phyloP scores from a whole-genome alignment of 225 moss, liverwort and hornwort genomes.

The Ulota crispa region DNA sequence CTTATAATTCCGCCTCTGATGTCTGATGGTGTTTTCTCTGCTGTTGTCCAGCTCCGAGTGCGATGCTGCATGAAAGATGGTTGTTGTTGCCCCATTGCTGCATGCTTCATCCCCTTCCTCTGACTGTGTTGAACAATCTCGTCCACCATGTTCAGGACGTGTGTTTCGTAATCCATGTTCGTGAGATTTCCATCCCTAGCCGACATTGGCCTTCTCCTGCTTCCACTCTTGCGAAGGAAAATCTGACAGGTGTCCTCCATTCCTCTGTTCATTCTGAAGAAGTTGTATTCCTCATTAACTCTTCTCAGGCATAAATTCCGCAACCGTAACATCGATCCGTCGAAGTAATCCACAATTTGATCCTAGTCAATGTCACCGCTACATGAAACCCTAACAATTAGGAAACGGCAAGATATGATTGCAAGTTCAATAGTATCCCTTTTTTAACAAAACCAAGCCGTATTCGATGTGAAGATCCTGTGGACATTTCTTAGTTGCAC shows the following conservation, averaged over 20 bases:
- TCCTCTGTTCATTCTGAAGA: slow-evolving; percentile 20
- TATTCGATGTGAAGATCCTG: background rate
- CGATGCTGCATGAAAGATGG: slow-evolving; percentile 32
- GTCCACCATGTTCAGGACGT: slow-evolving; percentile 34
- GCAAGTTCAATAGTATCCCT: background rate
- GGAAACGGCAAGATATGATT: background rate
- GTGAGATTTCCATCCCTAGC: slow-evolving; percentile 18
- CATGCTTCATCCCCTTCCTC: slow-evolving; percentile 22
- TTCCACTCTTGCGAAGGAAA: slow-evolving; percentile 16
- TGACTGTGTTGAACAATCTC: slow-evolving; percentile 23
- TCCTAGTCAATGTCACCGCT: background rate
- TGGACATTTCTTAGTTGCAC: background rate
- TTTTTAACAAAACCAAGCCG: background rate
- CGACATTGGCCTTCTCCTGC: slow-evolving; percentile 25
- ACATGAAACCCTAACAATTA: slow-evolving; percentile 19
- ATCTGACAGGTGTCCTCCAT: slow-evolving; percentile 19
- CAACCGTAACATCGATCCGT: slow-evolving; percentile 22
- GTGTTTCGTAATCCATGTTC: slow-evolving; percentile 27
- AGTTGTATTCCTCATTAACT: background rate
- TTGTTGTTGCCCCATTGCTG: slow-evolving; percentile 35
- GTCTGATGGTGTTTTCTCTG: slow-evolving; percentile 6
- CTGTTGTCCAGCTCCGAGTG: slow-evolving; percentile 31
- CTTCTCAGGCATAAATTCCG: slow-evolving; percentile 2
- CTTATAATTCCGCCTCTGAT: background rate
- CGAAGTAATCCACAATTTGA: slow-evolving; percentile 11